Evolutionary conservation across 2,329 filamentous ascomycete species (phyloP), one percentile per base, ranked within the genome.

Genomic region (Talaromyces piceae): DNA sequence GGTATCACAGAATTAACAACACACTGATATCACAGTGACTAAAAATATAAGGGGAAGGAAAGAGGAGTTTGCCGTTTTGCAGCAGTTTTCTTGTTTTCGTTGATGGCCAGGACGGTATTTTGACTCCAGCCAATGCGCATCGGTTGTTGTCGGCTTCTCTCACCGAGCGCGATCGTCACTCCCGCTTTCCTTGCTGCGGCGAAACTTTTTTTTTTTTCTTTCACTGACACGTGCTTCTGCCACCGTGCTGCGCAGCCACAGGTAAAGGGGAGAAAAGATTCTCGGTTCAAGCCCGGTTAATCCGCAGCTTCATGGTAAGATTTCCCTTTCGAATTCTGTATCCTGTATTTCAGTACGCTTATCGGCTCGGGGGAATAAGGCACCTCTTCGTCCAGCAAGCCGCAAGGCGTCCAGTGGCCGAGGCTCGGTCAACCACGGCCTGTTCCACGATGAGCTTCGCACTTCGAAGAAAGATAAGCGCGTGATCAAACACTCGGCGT

Each of bases 391-490:
- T 33, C 51, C 53, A 16, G 37, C 47, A 41, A 44, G 26, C 27
- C 51, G 47, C 23, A 53, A 51, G 27, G 20, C 51, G 20, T 33
- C 53, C 44, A 55, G 51, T 41, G 51, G 53, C 47, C 53, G 53
- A 47, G 53, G 53, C 37, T 44, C 44, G 11, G 43, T 26, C 48
- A 54, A 54, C 9, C 28, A 47, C 18, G 45, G 51, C 37, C n/a
- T 52, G 3, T 63, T 67, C 47, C 55, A 61, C 41, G 61, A 70
- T 49, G 65, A 68, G 5, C 91, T 91, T 69, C 73, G 82, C 54
- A 79, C 82, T 50, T 83, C 78, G 56, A 97, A 96, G 71, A 84
- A 81, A 64, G 88, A 94, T 73, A 95, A 91, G 74, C 86, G 85
- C 22, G 73, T 78, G 28, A 88, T 94, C 61, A 91, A 90, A 65